Evolutionary conservation across 2,329 filamentous ascomycete genomes (phyloP).

Genomic region (Aureobasidium musti): DNA sequence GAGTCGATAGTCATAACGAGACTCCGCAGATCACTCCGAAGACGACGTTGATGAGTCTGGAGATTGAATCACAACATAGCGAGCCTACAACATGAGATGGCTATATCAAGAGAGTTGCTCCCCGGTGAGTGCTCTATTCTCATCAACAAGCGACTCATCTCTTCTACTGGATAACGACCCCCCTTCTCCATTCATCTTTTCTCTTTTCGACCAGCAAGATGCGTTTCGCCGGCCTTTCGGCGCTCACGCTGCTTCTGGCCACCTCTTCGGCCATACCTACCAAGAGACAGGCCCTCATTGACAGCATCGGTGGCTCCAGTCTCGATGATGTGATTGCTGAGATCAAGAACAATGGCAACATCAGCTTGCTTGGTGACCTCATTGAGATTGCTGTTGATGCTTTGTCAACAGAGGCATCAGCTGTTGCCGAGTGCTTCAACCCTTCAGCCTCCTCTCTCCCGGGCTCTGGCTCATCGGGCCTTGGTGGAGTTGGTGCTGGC

Average conservation of each 20-base stretch:
- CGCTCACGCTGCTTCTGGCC: slow-evolving; percentile 20
- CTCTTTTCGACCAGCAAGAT: slow-evolving; percentile 13
- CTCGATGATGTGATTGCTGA: slow-evolving; percentile 20
- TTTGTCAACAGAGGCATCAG: slow-evolving; percentile 1
- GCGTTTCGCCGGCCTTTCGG: slow-evolving; percentile 23
- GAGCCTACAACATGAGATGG: not conserved
- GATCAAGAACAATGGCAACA: slow-evolving; percentile 23
- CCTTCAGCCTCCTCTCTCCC: not conserved
- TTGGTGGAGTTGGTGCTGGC: not conserved
- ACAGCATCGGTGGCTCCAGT: slow-evolving; percentile 12
- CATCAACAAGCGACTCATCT: slow-evolving; percentile 13
- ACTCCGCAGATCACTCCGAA: slow-evolving; percentile 7
- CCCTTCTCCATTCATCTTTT: not conserved
- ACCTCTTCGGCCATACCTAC: slow-evolving; percentile 21
- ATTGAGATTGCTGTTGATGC: slow-evolving; percentile 18
- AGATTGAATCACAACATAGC: slow-evolving; percentile 19
- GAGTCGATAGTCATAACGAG: slow-evolving; percentile 26
- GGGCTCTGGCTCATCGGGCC: not conserved
- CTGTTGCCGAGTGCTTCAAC: slow-evolving; percentile 19
- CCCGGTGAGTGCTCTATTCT: not conserved
- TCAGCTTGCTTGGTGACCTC: slow-evolving; percentile 18
- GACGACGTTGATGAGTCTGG: not conserved
- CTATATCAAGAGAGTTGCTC: not conserved
- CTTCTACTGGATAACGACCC: not conserved
- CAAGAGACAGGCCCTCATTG: slow-evolving; percentile 26